Percentiles rank a stretch among this genome's conserved stretches.
phyloP scores from a whole-genome alignment of 2,329 filamentous ascomycete species.

The Penicillium sp. region DNA sequence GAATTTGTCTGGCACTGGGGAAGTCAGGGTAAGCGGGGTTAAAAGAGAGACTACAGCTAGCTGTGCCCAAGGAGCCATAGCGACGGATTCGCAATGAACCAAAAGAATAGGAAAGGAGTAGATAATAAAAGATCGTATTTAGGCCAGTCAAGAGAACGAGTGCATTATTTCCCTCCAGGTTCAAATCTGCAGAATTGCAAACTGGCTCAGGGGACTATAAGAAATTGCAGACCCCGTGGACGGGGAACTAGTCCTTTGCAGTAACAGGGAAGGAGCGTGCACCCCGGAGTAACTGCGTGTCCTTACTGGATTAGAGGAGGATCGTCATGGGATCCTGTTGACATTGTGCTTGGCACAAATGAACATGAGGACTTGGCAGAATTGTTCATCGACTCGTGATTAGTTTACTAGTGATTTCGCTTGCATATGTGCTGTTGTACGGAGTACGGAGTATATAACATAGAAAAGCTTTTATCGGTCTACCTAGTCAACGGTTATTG shows the following conservation, averaged over 20 bases:
- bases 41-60: constrained; percentile 18
- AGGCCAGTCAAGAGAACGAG: constrained; percentile 2
- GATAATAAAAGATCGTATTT: not conserved
- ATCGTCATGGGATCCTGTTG: not conserved
- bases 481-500: too few species aligned
- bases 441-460: too few species aligned
- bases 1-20: constrained; percentile 10
- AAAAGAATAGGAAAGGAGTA: constrained; percentile 1
- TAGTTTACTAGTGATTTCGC: constrained; percentile 7
- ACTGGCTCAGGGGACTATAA: not conserved
- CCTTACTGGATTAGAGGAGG: not conserved
- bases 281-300: constrained; percentile 2
- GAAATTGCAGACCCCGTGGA: not conserved
- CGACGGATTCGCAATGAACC: not conserved
- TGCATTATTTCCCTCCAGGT: not conserved
- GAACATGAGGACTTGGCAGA: not conserved
- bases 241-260: not conserved
- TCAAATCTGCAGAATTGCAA: not conserved
- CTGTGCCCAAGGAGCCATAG: constrained; percentile 21
- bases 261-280: constrained; percentile 4
- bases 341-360: not conserved
- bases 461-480: too few species aligned
- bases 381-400: not conserved
- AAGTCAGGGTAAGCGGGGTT: constrained; percentile 5
- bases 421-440: constrained; percentile 1